A percentile compares a stretch with the other conserved stretches of the same genome.
Evolutionary conservation across 495 filamentous ascomycete genomes (phyloP).

Genomic region (Trichodelitschia bisporula): DNA sequence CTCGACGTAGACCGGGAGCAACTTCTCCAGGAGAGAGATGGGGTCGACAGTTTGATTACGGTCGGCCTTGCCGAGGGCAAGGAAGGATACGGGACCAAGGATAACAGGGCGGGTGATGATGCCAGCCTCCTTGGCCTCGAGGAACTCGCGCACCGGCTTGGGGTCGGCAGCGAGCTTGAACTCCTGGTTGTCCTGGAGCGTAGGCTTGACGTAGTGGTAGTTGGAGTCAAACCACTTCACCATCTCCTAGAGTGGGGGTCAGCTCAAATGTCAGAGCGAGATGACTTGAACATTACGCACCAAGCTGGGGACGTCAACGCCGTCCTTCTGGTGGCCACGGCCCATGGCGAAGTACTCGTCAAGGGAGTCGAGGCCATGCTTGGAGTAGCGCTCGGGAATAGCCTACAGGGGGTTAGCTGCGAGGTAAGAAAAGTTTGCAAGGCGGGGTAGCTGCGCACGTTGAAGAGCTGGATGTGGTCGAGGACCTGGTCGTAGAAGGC

Average conservation of each 20-base stretch:
- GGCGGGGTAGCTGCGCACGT: conserved; percentile 28
- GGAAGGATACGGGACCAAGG: conserved; percentile 89
- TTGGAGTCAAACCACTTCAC: conserved; percentile 99
- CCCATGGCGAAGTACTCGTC: conserved; percentile 99
- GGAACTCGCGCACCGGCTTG: conserved; percentile 83
- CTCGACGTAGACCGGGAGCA: conserved; percentile 80
- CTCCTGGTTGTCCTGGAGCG: conserved; percentile 79
- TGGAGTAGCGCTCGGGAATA: conserved; percentile 72
- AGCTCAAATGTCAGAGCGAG: neutral
- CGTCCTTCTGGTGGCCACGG: conserved; percentile 81
- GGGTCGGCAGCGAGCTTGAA: conserved; percentile 72
- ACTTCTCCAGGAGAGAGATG: conserved; percentile 74
- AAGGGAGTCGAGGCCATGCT: conserved; percentile 57
- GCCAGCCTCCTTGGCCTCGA: conserved; percentile 91
- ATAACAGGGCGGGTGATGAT: conserved; percentile 81
- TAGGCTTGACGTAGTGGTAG: conserved; percentile 99
- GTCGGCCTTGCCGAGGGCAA: conserved; percentile 88
- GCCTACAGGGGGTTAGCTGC: conserved; percentile 25
- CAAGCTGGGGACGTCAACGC: conserved; percentile 75
- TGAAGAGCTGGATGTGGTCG: conserved; percentile 96
- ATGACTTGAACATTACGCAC: conserved; percentile 13
- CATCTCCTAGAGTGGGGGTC: conserved; percentile 42
- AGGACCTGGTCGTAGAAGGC: conserved; percentile 97
- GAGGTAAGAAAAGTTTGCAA: neutral
- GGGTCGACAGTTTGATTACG: conserved; percentile 76